Conservation (phyloP, 2,329 filamentous ascomycete genomes). For the Diaporthe sp. region DNA sequence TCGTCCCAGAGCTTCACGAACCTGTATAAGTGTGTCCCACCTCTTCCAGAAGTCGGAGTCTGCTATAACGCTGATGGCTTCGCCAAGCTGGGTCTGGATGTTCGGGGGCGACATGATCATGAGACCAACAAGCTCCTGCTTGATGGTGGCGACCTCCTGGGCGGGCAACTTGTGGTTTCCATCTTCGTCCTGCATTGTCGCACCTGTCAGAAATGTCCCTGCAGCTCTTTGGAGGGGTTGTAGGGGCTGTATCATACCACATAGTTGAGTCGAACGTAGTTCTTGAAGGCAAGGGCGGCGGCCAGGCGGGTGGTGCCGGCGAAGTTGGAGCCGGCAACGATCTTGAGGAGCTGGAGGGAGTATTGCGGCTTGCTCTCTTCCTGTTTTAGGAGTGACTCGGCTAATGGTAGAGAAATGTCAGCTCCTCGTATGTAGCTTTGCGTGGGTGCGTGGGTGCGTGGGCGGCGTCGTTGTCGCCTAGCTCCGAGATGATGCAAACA, state of each 20-base stretch:
- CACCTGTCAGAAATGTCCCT: conserved; percentile 19
- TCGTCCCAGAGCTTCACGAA: conserved; percentile 48
- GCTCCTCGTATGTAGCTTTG: neutral
- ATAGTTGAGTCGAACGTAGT: conserved; percentile 95
- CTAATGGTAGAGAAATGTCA: conserved; percentile 57
- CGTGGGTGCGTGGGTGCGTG: neutral
- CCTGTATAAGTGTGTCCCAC: conserved; percentile 95
- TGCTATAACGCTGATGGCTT: conserved; percentile 96
- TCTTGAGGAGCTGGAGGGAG: conserved; percentile 88
- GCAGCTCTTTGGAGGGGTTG: neutral
- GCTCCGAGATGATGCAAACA: conserved; percentile 24
- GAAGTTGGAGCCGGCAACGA: conserved; percentile 80
- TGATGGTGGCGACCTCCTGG: conserved; percentile 90
- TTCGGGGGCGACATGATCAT: conserved; percentile 93
- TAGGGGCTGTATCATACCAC: conserved; percentile 65
- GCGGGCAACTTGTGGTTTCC: conserved; percentile 88
- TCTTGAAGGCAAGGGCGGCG: conserved; percentile 96
- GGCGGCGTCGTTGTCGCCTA: neutral
- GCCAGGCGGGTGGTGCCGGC: conserved; percentile 85
- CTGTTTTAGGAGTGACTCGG: conserved; percentile 81
- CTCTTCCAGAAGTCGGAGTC: conserved; percentile 97
- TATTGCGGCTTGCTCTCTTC: conserved; percentile 89
- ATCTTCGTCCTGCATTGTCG: conserved; percentile 77
- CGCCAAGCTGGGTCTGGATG: conserved; percentile 93
- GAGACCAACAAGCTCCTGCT: conserved; percentile 92